Evolutionary conservation across 768 basidiomycete genomes (phyloP).

Genomic region (Boletus fagicola): DNA sequence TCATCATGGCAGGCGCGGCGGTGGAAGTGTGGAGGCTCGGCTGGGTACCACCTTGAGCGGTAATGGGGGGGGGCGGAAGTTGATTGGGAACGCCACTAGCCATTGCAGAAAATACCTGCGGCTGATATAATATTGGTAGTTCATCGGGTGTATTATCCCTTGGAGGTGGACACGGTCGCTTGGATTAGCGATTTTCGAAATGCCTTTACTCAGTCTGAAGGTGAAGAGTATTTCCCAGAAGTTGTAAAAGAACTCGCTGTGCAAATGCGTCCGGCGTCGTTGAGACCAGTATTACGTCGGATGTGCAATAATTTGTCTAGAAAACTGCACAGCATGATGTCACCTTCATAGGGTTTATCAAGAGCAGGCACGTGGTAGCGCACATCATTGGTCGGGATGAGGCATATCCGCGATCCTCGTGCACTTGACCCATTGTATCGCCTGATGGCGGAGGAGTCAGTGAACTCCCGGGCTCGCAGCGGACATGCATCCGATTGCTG

Average conservation of each 20-base stretch:
- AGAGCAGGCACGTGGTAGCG: neutral
- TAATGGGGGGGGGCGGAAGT: neutral
- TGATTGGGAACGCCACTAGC: neutral
- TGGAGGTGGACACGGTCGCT: neutral
- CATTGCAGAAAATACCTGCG: neutral
- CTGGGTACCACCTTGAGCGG: neutral
- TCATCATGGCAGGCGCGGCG: neutral
- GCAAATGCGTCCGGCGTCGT: neutral
- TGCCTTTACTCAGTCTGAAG: neutral
- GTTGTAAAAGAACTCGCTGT: neutral
- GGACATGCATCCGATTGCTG: neutral
- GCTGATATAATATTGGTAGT: neutral
- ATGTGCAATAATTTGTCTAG: neutral
- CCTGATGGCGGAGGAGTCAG: too few species aligned
- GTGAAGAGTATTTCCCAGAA: neutral
- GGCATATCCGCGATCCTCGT: neutral
- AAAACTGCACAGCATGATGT: neutral
- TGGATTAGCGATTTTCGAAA: neutral
- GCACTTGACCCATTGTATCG: neutral
- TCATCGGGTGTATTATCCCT: neutral
- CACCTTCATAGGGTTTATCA: neutral
- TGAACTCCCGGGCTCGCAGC: neutral
- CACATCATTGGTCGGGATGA: too few species aligned
- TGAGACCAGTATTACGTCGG: neutral
- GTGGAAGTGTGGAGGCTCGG: neutral